Percentiles rank a stretch among this genome's conserved stretches.
Evolutionary conservation across 2,329 filamentous ascomycete genomes (phyloP).

Genomic region (Aspergillus latus): DNA sequence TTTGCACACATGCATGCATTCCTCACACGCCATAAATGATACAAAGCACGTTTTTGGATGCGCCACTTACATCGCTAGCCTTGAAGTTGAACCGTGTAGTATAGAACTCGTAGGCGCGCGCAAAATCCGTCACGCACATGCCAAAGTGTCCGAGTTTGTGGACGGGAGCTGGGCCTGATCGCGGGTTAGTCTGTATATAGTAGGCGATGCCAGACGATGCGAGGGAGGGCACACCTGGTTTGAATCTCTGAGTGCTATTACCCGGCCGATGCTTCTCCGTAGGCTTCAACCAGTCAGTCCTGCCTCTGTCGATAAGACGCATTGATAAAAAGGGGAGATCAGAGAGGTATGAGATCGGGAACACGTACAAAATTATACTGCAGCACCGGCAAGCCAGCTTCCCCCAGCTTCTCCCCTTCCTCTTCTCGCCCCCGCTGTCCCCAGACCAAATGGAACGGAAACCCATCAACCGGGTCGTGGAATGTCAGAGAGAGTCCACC

Average conservation of each 20-base stretch:
- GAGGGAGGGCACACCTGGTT: conserved; percentile 18
- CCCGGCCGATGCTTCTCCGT: not conserved
- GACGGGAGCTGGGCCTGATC: conserved; percentile 26
- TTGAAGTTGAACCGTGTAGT: conserved; percentile 33
- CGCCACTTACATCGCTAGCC: conserved; percentile 30
- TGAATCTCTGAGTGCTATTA: conserved; percentile 21
- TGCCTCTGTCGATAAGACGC: too few species aligned
- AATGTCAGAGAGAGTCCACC: conserved; percentile 40
- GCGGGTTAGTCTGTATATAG: conserved; percentile 17
- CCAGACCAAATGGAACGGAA: conserved; percentile 42
- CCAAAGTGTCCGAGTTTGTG: conserved; percentile 32
- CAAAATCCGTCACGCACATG: conserved; percentile 28
- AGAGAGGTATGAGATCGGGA: not conserved
- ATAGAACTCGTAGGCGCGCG: conserved; percentile 28
- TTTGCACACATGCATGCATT: too few species aligned
- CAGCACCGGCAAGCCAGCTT: not conserved
- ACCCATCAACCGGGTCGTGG: conserved; percentile 41
- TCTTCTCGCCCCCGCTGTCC: conserved; percentile 32
- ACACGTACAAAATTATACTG: conserved; percentile 26
- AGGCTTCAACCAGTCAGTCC: not conserved
- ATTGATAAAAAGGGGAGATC: not conserved
- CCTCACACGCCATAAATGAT: too few species aligned
- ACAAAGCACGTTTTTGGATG: not conserved
- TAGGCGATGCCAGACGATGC: too few species aligned
- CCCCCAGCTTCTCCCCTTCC: conserved; percentile 1